Percentiles rank a stretch among this genome's conserved stretches.
These are phyloP conservation scores for Calvatia gigantea DNA, from an alignment of 768 basidiomycete species.

Conservation along the genomic window DNA sequence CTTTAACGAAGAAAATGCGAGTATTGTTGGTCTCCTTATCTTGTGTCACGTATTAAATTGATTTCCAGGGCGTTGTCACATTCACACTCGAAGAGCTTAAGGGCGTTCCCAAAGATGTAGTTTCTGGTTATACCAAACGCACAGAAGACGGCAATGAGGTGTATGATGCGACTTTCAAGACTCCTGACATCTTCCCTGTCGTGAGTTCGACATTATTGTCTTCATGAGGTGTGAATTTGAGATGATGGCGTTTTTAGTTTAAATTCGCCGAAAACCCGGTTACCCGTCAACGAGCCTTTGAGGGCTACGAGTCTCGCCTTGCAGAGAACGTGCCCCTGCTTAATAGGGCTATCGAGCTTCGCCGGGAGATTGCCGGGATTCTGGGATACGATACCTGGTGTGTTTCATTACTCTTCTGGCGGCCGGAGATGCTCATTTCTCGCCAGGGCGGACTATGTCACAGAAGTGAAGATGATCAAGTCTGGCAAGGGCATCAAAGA, in stretches of 20 bases:
- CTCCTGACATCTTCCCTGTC: constrained; percentile 77
- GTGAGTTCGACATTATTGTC: constrained; percentile 33
- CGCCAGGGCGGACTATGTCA: constrained; percentile 69
- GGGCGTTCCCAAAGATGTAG: constrained; percentile 76
- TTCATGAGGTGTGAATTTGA: background rate
- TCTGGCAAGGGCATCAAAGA: constrained; percentile 55
- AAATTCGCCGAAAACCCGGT: constrained; percentile 73
- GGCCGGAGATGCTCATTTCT: background rate
- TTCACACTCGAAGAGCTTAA: constrained; percentile 74
- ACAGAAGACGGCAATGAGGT: constrained; percentile 54
- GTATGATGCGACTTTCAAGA: constrained; percentile 78
- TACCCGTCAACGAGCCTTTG: constrained; percentile 63
- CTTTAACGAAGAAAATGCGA: constrained; percentile 84
- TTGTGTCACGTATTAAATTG: background rate
- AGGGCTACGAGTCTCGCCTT: constrained; percentile 68
- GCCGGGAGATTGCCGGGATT: constrained; percentile 63
- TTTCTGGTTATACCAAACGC: constrained; percentile 73
- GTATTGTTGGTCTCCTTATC: constrained; percentile 10
- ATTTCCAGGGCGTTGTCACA: constrained; percentile 47
- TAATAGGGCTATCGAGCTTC: constrained; percentile 62
- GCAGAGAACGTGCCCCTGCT: constrained; percentile 69
- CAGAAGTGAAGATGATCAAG: constrained; percentile 87
- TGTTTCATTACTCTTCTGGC: background rate
- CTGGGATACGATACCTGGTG: constrained; percentile 74
- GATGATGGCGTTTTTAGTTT: constrained; percentile 44